These are phyloP conservation scores for Blastobotrys elegans DNA, from an alignment of 1,139 yeast genomes.

Conservation along the genomic window DNA sequence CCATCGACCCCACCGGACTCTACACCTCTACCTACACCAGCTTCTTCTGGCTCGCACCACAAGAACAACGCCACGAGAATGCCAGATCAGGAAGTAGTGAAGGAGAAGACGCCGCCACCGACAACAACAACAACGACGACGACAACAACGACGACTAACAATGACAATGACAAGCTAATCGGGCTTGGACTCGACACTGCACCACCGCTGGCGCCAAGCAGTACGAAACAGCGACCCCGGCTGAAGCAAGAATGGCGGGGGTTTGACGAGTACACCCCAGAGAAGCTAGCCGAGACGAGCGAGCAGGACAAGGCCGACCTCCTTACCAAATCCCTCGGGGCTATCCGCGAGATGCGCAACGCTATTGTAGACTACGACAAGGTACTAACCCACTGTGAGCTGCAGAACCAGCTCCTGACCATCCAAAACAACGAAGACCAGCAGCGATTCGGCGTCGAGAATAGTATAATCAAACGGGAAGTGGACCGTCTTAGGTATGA, in stretches of 20 bases:
- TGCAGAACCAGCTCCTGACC: constrained; percentile 39
- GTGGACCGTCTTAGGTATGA: constrained; percentile 44
- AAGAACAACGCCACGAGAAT: constrained; percentile 1
- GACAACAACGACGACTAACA: background rate
- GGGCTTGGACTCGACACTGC: background rate
- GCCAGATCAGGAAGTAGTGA: background rate
- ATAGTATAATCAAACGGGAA: constrained; percentile 43
- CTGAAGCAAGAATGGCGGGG: background rate
- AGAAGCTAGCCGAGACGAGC: background rate
- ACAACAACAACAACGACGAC: background rate
- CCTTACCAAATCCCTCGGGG: constrained; percentile 11
- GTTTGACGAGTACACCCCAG: background rate
- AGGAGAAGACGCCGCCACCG: background rate
- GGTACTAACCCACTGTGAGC: constrained; percentile 27
- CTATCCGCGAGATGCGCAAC: constrained; percentile 15
- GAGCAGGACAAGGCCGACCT: background rate
- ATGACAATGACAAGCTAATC: background rate
- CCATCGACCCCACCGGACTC: constrained; percentile 9
- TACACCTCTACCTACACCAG: constrained; percentile 6
- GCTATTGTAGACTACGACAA: constrained; percentile 16
- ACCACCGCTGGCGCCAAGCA: no score
- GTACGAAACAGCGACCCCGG: background rate
- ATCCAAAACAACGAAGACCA: constrained; percentile 38
- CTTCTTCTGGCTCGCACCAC: constrained; percentile 2
- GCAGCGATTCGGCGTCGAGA: constrained; percentile 45